Conservation (phyloP, 306 rosid genomes). For the Cicer cuneatum region DNA sequence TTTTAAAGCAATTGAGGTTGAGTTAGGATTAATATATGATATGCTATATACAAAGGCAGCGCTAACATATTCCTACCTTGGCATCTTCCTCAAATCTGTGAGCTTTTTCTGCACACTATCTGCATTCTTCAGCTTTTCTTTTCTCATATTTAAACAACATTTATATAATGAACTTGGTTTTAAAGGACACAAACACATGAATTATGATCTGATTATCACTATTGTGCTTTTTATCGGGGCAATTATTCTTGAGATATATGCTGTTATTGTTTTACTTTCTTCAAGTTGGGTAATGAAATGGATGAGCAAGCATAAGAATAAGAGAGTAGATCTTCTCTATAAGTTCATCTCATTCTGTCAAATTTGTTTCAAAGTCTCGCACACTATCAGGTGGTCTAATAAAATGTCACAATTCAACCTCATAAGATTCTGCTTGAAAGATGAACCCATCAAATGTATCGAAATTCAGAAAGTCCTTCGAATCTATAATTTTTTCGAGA, state of each 20-base stretch:
- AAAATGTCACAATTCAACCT: slow-evolving; percentile 43
- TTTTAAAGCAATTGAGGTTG: slow-evolving; percentile 52
- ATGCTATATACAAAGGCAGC: slow-evolving; percentile 53
- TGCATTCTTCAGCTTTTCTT: slow-evolving; percentile 26
- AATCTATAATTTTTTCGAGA: slow-evolving; percentile 8
- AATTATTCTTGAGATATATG: slow-evolving; percentile 44
- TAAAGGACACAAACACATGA: neutral
- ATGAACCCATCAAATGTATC: neutral
- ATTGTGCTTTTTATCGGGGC: slow-evolving; percentile 46
- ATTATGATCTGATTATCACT: slow-evolving; percentile 29
- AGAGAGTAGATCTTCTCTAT: slow-evolving; percentile 6
- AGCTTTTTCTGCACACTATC: slow-evolving; percentile 7
- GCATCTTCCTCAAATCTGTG: slow-evolving; percentile 30
- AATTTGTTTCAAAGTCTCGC: neutral
- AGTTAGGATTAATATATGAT: slow-evolving; percentile 60
- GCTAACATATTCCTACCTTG: slow-evolving; percentile 11
- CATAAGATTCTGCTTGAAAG: slow-evolving; percentile 18
- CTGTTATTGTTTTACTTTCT: slow-evolving; percentile 29
- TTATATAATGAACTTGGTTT: neutral
- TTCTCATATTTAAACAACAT: neutral
- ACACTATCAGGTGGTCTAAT: slow-evolving; percentile 45
- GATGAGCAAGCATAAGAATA: slow-evolving; percentile 30
- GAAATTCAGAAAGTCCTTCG: neutral
- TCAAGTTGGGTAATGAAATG: slow-evolving; percentile 47
- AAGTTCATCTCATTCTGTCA: neutral